These are phyloP conservation scores for Phaeosphaeriaceae sp. DNA, from an alignment of 2,329 filamentous ascomycete genomes.

Conservation along the genomic window DNA sequence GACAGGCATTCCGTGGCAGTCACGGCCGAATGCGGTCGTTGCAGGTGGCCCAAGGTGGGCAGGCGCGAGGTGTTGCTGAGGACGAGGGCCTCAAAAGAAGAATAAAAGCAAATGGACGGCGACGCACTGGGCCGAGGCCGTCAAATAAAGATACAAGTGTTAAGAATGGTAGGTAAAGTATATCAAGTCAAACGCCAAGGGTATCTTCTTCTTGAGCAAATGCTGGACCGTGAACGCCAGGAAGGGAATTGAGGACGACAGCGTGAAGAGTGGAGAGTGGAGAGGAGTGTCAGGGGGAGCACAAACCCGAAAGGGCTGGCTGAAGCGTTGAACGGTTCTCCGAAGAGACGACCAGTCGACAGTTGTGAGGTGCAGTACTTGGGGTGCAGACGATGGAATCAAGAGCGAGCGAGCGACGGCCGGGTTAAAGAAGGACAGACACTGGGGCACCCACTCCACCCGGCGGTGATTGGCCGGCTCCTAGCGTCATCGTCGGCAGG, in stretches of 20 bases:
- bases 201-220: conserved; percentile 45
- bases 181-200: conserved; percentile 39
- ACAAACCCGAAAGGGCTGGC: conserved; percentile 53
- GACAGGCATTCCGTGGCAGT: conserved; percentile 45
- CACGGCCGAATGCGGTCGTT: conserved; percentile 47
- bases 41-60: conserved; percentile 35
- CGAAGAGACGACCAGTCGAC: conserved; percentile 49
- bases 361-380: conserved; percentile 28
- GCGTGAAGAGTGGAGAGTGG: conserved; percentile 37
- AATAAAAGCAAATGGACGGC: conserved; percentile 23
- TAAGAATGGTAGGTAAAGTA: conserved; percentile 14
- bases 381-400: conserved; percentile 27
- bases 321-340: conserved; percentile 45
- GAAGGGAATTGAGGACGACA: conserved; percentile 41
- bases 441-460: conserved; percentile 18
- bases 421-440: conserved; percentile 26
- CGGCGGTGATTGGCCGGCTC: conserved; percentile 27
- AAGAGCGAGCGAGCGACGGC: conserved; percentile 34
- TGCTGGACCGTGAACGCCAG: conserved; percentile 48
- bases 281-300: conserved; percentile 39
- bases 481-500: conserved; percentile 26
- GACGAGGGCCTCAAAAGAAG: conserved; percentile 19
- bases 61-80: conserved; percentile 17
- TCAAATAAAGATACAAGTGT: conserved; percentile 22
- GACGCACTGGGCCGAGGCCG: conserved; percentile 21